These are phyloP conservation scores for Reticulascus tulasneorum DNA, from an alignment of 2,329 filamentous ascomycete species.

Conservation along the genomic window DNA sequence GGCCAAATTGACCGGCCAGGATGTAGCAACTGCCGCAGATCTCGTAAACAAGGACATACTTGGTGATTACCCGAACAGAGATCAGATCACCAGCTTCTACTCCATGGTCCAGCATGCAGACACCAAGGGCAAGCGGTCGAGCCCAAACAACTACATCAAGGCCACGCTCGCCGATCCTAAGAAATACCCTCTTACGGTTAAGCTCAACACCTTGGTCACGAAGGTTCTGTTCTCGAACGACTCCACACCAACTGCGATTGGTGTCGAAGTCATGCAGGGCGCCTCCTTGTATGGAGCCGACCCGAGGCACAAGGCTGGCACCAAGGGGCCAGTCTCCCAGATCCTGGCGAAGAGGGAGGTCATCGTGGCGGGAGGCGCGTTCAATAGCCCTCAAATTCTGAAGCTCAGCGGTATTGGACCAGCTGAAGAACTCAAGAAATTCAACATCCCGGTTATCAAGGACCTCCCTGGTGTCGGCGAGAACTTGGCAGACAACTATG, in stretches of 20 bases:
- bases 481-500: constrained; percentile 58
- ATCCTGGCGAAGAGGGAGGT: constrained; percentile 39
- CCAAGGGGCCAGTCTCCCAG: constrained; percentile 1
- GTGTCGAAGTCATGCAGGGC: constrained; percentile 47
- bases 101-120: too few relatives aligned
- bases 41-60: too few relatives aligned
- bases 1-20: too few relatives aligned
- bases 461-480: constrained; percentile 57
- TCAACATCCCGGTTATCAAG: constrained; percentile 38
- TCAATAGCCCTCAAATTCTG: constrained; percentile 50
- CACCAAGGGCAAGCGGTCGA: constrained; percentile 22
- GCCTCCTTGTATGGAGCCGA: constrained; percentile 42
- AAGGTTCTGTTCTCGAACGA: constrained; percentile 39
- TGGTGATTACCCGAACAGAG: too few relatives aligned
- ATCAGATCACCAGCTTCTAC: too few relatives aligned
- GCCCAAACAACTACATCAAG: constrained; percentile 17
- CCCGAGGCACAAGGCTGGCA: constrained; percentile 24
- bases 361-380: constrained; percentile 47
- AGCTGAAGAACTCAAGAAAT: constrained; percentile 30
- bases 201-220: constrained; percentile 41
- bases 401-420: constrained; percentile 48
- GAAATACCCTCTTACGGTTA: constrained; percentile 53
- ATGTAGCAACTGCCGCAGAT: too few relatives aligned
- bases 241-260: constrained; percentile 36
- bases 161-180: constrained; percentile 26